These are phyloP conservation scores for Brachypodium distachyon DNA, from an alignment of 202 grass and related monocot genomes.

Conservation along the genomic window DNA sequence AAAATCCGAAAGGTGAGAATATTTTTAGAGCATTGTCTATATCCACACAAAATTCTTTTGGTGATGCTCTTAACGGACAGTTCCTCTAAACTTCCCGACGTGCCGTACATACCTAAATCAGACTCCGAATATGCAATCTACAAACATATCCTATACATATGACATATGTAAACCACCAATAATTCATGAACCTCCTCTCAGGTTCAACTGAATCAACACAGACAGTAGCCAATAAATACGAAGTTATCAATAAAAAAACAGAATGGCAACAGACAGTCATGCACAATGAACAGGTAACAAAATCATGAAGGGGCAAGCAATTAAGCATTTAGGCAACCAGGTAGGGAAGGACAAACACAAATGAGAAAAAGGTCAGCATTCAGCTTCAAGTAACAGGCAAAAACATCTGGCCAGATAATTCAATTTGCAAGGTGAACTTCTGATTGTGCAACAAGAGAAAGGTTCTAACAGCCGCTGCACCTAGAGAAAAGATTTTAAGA, in stretches of 20 bases:
- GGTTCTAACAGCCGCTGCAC: neutral
- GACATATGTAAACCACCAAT: too few species aligned
- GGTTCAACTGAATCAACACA: neutral
- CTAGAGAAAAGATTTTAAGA: slow-evolving; percentile 6
- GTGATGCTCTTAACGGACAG: too few species aligned
- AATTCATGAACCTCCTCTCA: neutral
- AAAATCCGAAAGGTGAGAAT: too few species aligned
- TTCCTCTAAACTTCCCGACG: too few species aligned
- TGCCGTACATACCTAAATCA: too few species aligned
- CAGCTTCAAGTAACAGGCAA: neutral
- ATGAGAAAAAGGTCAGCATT: neutral
- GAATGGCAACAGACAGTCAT: neutral
- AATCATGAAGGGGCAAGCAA: neutral
- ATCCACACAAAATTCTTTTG: too few species aligned
- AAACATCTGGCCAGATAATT: neutral
- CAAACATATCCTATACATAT: too few species aligned
- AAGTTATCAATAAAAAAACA: neutral
- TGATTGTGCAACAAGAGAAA: neutral
- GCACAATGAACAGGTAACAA: neutral
- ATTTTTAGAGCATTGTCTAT: too few species aligned
- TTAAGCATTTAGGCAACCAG: neutral
- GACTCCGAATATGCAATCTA: too few species aligned
- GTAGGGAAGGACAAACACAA: neutral
- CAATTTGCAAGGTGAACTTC: slow-evolving; percentile 18
- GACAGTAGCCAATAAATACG: neutral